Percentiles rank a stretch among this genome's conserved stretches.
phyloP scores from a whole-genome alignment of 1,139 yeast genomes.

The Kodamaea derodonti region DNA sequence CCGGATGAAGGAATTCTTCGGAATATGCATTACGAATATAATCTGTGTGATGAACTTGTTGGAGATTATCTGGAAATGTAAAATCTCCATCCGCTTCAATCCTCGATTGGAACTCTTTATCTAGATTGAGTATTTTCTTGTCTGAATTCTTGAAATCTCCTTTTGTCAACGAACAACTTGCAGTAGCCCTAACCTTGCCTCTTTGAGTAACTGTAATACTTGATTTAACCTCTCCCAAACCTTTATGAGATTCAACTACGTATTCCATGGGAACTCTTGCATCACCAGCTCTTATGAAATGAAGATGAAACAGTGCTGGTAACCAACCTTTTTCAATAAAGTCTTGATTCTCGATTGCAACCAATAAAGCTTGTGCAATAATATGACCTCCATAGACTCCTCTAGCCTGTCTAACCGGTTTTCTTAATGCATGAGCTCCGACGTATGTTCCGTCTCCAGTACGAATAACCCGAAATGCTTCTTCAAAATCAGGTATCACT shows the following conservation, averaged over 20 bases:
- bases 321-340: constrained; percentile 1
- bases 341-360: constrained; percentile 44
- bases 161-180: constrained; percentile 24
- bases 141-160: background rate
- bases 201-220: constrained; percentile 29
- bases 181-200: constrained; percentile 26
- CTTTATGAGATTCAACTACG: constrained; percentile 50
- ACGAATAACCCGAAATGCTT: constrained; percentile 33
- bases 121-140: no score
- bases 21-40: constrained; percentile 38
- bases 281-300: constrained; percentile 47
- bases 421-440: constrained; percentile 36
- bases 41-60: constrained; percentile 35
- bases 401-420: constrained; percentile 50
- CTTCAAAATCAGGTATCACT: constrained; percentile 27
- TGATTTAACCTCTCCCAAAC: constrained; percentile 23
- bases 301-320: constrained; percentile 40
- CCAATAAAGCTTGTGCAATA: constrained; percentile 67
- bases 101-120: background rate
- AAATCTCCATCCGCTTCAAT: background rate
- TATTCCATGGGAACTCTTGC: constrained; percentile 49
- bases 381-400: constrained; percentile 81
- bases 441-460: constrained; percentile 26
- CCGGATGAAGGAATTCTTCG: constrained; percentile 33
- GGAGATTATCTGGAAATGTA: constrained; percentile 10